Evolutionary conservation across 768 basidiomycete genomes (phyloP).

Genomic region (Erythrobasidium yunnanense): DNA sequence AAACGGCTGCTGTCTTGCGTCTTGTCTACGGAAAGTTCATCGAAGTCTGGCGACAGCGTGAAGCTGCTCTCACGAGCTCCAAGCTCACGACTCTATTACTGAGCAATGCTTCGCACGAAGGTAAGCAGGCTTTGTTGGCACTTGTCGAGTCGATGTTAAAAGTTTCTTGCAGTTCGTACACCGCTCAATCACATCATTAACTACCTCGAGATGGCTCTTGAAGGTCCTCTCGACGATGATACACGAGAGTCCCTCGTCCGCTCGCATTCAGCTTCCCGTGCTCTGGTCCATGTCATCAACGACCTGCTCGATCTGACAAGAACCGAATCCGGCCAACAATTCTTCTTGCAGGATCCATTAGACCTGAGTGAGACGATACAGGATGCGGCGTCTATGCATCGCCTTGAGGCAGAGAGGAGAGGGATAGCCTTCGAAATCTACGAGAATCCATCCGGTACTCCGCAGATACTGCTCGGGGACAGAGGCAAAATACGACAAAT

Average conservation of each 20-base stretch:
- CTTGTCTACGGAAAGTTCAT: conserved; percentile 76
- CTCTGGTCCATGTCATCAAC: conserved; percentile 69
- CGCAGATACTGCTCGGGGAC: conserved; percentile 59
- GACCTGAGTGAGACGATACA: conserved; percentile 53
- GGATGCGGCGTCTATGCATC: conserved; percentile 56
- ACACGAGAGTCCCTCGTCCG: conserved; percentile 62
- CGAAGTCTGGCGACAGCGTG: conserved; percentile 74
- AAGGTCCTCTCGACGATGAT: conserved; percentile 60
- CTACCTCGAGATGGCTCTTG: conserved; percentile 68
- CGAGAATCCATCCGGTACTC: conserved; percentile 46
- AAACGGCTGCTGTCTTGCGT: conserved; percentile 62
- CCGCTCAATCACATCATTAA: conserved; percentile 76
- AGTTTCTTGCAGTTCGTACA: conserved; percentile 51
- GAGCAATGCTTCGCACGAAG: conserved; percentile 74
- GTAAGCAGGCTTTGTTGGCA: conserved; percentile 41
- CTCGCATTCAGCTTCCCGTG: conserved; percentile 66
- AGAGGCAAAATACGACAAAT: conserved; percentile 54
- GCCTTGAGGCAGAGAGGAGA: conserved; percentile 56
- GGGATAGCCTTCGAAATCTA: conserved; percentile 54
- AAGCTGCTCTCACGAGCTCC: conserved; percentile 58
- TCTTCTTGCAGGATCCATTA: conserved; percentile 66
- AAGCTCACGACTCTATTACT: conserved; percentile 63
- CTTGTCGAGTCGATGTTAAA: too few relatives aligned
- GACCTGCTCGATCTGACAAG: conserved; percentile 71
- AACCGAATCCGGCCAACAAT: conserved; percentile 62